These are phyloP conservation scores for Psophocarpus tetragonolobus DNA, from an alignment of 306 rosid genomes.

Conservation along the genomic window DNA sequence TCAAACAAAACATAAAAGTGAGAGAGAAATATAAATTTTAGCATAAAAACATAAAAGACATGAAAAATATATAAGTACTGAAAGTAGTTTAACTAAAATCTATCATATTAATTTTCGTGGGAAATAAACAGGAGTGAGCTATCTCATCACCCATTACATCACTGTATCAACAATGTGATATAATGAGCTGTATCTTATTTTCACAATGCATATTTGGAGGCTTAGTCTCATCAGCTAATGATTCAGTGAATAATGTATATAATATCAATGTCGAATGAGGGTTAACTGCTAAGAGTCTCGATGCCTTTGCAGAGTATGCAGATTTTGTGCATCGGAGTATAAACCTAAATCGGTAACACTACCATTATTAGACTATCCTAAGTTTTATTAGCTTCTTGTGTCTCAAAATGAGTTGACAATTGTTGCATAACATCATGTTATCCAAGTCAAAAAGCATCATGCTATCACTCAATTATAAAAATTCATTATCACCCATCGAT, in stretches of 20 bases:
- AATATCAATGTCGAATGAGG: neutral
- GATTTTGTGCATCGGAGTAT: neutral
- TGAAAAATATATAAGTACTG: neutral
- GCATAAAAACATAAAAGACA: neutral
- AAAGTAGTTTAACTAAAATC: neutral
- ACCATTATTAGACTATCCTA: neutral
- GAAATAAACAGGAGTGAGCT: constrained; percentile 22
- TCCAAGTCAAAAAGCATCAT: neutral
- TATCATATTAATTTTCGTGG: neutral
- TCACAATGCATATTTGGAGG: neutral
- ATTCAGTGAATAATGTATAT: neutral
- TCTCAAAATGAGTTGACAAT: constrained; percentile 13
- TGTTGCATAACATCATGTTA: neutral
- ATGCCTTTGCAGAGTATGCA: neutral
- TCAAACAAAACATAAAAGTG: too few species aligned
- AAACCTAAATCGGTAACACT: neutral
- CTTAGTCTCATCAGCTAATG: neutral
- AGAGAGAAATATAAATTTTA: neutral
- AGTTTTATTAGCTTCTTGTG: neutral
- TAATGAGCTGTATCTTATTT: neutral
- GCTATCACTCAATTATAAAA: neutral
- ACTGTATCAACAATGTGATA: neutral
- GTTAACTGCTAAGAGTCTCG: neutral
- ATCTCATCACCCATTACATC: neutral
- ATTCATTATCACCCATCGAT: neutral